These are phyloP conservation scores for Lactifluus volemus DNA, from an alignment of 768 basidiomycete genomes.

Conservation along the genomic window DNA sequence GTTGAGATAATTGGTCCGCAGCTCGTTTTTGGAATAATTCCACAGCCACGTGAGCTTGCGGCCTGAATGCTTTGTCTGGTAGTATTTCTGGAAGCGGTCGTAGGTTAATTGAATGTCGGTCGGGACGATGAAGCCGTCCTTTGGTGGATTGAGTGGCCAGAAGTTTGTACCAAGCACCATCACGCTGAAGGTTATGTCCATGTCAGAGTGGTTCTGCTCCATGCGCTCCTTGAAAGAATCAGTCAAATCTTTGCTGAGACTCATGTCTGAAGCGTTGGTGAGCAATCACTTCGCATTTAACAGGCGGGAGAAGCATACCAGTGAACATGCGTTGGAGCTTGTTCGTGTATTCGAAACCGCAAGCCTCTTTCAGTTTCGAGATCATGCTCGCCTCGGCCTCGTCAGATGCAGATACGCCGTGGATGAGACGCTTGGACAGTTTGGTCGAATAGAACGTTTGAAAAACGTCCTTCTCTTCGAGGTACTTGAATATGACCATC, in stretches of 20 bases:
- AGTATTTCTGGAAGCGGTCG: constrained; percentile 87
- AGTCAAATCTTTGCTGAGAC: constrained; percentile 88
- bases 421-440: constrained; percentile 86
- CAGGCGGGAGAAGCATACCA: constrained; percentile 38
- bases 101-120: constrained; percentile 80
- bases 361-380: constrained; percentile 91
- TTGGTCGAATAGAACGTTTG: constrained; percentile 96
- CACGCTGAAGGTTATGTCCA: constrained; percentile 84
- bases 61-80: constrained; percentile 88
- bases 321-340: constrained; percentile 97
- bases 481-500: constrained; percentile 98
- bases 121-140: constrained; percentile 84
- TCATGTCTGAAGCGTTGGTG: constrained; percentile 58
- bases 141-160: constrained; percentile 85
- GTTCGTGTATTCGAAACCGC: constrained; percentile 94
- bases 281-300: background rate
- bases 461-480: constrained; percentile 98
- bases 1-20: constrained; percentile 85
- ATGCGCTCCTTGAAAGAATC: constrained; percentile 93
- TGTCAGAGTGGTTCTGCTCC: constrained; percentile 76
- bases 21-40: constrained; percentile 97
- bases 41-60: constrained; percentile 97
- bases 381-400: constrained; percentile 98
- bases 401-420: constrained; percentile 85
- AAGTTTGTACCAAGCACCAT: constrained; percentile 94